phyloP scores from a whole-genome alignment of 2,329 filamentous ascomycete genomes.

The Paecilomyces formosus region DNA sequence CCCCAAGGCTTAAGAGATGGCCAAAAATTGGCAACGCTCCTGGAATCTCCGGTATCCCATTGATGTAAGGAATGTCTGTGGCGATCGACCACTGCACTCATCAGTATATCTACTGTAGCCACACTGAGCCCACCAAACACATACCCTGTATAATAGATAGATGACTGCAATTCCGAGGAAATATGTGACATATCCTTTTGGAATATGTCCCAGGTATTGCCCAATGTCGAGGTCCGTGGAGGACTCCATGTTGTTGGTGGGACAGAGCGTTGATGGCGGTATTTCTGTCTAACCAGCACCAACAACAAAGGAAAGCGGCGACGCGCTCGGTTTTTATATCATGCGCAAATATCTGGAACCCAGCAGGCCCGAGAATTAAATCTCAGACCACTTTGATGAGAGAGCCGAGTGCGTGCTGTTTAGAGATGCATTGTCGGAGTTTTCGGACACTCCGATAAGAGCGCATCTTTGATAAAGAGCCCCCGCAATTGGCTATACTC shows the following conservation, averaged over 20 bases:
- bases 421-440: not conserved
- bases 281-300: too few species aligned
- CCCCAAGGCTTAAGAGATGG: constrained; percentile 50
- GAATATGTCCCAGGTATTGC: not conserved
- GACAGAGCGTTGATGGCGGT: not conserved
- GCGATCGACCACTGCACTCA: not conserved
- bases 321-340: not conserved
- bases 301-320: not conserved
- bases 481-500: not conserved
- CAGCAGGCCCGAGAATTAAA: not conserved
- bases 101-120: not conserved
- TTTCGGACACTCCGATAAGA: not conserved
- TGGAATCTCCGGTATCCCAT: constrained; percentile 50
- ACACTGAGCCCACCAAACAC: not conserved
- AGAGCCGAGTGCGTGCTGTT: not conserved
- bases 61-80: constrained; percentile 50
- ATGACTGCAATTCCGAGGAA: not conserved
- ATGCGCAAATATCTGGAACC: not conserved
- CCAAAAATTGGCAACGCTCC: constrained; percentile 50
- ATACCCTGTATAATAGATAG: not conserved
- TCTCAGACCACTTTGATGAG: not conserved
- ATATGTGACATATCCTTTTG: not conserved
- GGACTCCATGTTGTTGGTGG: not conserved
- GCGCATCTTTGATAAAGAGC: not conserved
- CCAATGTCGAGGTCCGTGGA: not conserved